phyloP scores from a whole-genome alignment of 2,329 filamentous ascomycete genomes.

The Rutstroemia sydowiana region DNA sequence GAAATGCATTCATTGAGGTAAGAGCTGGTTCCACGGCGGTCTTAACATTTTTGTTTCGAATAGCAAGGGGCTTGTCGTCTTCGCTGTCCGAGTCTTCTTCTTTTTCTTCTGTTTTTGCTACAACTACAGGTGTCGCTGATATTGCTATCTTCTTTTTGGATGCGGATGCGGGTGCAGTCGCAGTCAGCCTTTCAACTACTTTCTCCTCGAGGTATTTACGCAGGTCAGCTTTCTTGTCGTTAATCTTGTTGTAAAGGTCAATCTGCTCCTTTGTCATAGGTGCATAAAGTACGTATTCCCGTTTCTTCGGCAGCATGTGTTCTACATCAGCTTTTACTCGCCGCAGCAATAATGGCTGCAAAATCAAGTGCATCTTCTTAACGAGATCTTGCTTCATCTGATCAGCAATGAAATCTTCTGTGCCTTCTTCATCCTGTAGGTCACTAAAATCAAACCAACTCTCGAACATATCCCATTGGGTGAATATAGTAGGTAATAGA shows the following conservation, averaged over 20 bases:
- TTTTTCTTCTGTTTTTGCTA: constrained; percentile 10
- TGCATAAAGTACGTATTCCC: constrained; percentile 92
- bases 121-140: constrained; percentile 9
- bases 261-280: constrained; percentile 87
- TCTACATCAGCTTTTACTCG: constrained; percentile 92
- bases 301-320: constrained; percentile 83
- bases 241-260: constrained; percentile 70
- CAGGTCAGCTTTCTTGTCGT: constrained; percentile 49
- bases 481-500: constrained; percentile 84
- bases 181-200: constrained; percentile 56
- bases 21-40: constrained; percentile 11
- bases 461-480: constrained; percentile 87
- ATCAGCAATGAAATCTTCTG: constrained; percentile 72
- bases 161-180: constrained; percentile 42
- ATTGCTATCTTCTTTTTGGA: constrained; percentile 26
- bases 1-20: constrained; percentile 37
- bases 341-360: constrained; percentile 84
- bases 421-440: constrained; percentile 72
- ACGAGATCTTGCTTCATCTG: constrained; percentile 70
- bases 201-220: constrained; percentile 79
- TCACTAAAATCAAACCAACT: constrained; percentile 97
- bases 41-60: constrained; percentile 16
- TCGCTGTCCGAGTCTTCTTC: constrained; percentile 24
- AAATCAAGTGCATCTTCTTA: constrained; percentile 82
- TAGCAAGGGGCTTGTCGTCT: constrained; percentile 24